Conservation (phyloP, 1,139 yeast genomes). For the Citeromyces hawaiiensis region DNA sequence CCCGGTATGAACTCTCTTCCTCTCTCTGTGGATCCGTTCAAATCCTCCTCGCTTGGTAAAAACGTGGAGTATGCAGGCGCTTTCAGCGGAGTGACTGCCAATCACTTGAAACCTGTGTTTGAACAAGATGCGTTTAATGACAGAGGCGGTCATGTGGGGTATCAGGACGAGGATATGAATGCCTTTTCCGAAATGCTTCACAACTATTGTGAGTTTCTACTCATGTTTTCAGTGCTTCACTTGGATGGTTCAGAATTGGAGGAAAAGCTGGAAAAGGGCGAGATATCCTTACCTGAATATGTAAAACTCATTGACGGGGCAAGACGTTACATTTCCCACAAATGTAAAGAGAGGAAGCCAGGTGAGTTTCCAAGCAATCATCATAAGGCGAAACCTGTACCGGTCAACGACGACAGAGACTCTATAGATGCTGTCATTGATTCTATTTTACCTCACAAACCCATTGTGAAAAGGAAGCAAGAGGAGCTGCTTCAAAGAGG, state of each 20-base stretch:
- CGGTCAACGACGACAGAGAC: not conserved
- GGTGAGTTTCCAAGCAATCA: not conserved
- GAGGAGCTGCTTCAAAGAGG: not conserved
- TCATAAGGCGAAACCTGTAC: not conserved
- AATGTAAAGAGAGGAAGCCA: not conserved
- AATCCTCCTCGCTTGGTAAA: not conserved
- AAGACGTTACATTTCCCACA: not conserved
- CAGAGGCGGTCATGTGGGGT: slow-evolving; percentile 5
- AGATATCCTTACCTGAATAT: not conserved
- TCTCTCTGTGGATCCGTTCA: not conserved
- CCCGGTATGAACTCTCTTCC: slow-evolving; percentile 7
- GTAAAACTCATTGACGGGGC: not conserved
- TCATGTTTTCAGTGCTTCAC: slow-evolving; percentile 2
- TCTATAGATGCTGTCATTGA: not conserved
- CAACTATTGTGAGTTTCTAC: slow-evolving; percentile 12
- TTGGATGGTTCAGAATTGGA: not conserved
- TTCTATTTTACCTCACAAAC: not conserved
- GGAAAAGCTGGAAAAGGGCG: not conserved
- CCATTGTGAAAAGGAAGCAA: not conserved
- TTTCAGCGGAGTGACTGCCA: not conserved
- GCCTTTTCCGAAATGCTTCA: slow-evolving; percentile 14
- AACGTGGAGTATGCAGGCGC: not conserved
- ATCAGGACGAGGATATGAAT: slow-evolving; percentile 11
- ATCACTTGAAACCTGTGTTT: not conserved
- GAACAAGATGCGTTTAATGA: not conserved